Percentiles rank a stretch among this genome's conserved stretches.
Evolutionary conservation across 106 monocot species (phyloP).

Genomic region (Dendrobium catenatum): DNA sequence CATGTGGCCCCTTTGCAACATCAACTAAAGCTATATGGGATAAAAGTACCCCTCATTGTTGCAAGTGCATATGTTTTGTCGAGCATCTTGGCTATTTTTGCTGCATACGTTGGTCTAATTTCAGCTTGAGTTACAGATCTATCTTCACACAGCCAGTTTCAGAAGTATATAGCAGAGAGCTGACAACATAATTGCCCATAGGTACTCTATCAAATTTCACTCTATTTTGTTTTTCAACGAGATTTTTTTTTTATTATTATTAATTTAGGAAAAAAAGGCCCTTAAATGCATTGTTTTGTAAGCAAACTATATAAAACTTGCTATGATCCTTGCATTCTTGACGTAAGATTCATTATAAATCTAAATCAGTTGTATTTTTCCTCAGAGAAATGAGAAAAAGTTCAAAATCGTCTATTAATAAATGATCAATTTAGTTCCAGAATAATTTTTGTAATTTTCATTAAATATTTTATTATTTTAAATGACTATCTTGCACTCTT

Average conservation of each 20-base stretch:
- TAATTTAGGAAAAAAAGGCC: background rate
- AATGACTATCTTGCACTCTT: no score
- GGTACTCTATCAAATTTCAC: background rate
- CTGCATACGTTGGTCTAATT: constrained; percentile 65
- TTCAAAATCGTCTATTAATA: no score
- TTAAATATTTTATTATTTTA: no score
- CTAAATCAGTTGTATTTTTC: background rate
- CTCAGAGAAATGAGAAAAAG: no score
- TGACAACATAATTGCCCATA: background rate
- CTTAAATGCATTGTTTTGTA: background rate
- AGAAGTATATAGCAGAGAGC: background rate
- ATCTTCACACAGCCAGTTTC: background rate
- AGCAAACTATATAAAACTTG: background rate
- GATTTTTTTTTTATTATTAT: background rate
- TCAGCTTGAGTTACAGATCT: constrained; percentile 34
- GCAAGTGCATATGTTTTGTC: constrained; percentile 38
- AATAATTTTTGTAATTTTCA: no score
- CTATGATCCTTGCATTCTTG: background rate
- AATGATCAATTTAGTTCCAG: no score
- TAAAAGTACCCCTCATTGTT: constrained; percentile 48
- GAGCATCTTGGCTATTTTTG: constrained; percentile 35
- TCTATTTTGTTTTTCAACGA: background rate
- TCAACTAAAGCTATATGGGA: constrained; percentile 34
- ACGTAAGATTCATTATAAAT: background rate
- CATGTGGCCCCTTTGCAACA: constrained; percentile 30